Base-by-base conservation (phyloP, 2,329 filamentous ascomycete genomes). In the Verticillium albo-atrum region DNA sequence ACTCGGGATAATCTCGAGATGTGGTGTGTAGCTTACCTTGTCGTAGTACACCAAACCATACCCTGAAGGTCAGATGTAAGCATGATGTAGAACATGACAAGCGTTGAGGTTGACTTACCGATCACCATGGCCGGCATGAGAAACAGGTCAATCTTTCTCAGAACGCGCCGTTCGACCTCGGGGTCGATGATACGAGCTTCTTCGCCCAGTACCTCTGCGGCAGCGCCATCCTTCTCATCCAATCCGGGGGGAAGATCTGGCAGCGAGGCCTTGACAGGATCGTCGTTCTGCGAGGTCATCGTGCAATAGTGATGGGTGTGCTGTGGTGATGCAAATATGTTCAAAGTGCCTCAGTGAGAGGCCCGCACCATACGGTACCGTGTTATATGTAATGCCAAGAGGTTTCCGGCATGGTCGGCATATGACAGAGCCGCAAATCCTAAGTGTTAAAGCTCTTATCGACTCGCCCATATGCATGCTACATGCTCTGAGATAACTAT, bases 11-110 rank as follows among this genome's bases (percentile, higher is more conserved):
- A 3, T 47, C n/a, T 47, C 17, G 23, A 47, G 37, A 7, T 17
- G 37, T 7, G 34, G 12, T 47, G 37, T 32, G 30, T 32, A 54
- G 27, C 64, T 27, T 67, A 82, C 81, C 70, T 89, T 90, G 70
- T 90, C 87, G 68, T 89, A 89, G 71, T 89, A 89, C 0, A 89
- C 86, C 34, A 90, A 75, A 2, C 87, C 86, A 71, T 89, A 85
- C 3, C 83, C 82, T 60, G 26, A 63, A 32, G 15, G 28, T 32
- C 47, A 52, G 20, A 20, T 9, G 42, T 34, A 28, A 54, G 32
- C 6, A 55, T 10, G 5, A 32, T 27, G 42, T 3, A 32, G 30
- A 14, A 32, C 30, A 10, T 2, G 9, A 32, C 3, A 1, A 32
- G 9, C 30, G 10, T 23, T 23, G 10, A 34, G 6, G 23, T 2